Evolutionary conservation across 305 asterid genomes (phyloP), one percentile per base, ranked within the genome.

Genomic region (Andrographis paniculata): DNA sequence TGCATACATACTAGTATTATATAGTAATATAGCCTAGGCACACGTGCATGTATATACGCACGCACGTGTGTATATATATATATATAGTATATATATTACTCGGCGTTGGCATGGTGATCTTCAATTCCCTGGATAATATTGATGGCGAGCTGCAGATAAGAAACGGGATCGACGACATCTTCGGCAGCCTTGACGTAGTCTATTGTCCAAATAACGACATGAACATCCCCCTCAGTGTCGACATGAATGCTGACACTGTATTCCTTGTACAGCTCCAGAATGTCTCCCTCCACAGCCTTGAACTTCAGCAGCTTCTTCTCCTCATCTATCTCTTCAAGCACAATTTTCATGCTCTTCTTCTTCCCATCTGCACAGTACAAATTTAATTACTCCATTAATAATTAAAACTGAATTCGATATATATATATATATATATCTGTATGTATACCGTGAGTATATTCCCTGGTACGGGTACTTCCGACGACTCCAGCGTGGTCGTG

Each of bases 181-280:
- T 65, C 76, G 16, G 48, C 45, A 31, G 50, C 44, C 67, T 57
- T 70, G 58, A 65, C 76, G 21, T 61, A 70, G 42, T 57, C 69
- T 5, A 61, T 14, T 16, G 72, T 61, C 69, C 60, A 58, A 28
- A 56, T 50, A 1, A 65, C 31, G 37, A 57, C 18, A 14, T 58
- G 59, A 11, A 36, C 23, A 3, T 53, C 50, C 6, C 56, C 66
- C 1, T 50, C 40, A 0, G 30, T 43, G 9, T 69, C 75, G 2
- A 58, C 58, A 14, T 71, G 70, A 23, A 62, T 15, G 1, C 42
- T 59, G 45, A 37, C 14, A 0, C 0, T 16, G 44, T 59, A 41
- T 17, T 38, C 45, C 56, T 66, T 62, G 73, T 55, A 66, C 3
- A 37, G 6, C 31, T 71, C 62, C 56, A 59, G 12, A 13, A 66